Percentiles rank a stretch among this genome's conserved stretches.
Evolutionary conservation across 1,284 basidiomycete species (phyloP).

Genomic region (Austroboletus rostrupii): DNA sequence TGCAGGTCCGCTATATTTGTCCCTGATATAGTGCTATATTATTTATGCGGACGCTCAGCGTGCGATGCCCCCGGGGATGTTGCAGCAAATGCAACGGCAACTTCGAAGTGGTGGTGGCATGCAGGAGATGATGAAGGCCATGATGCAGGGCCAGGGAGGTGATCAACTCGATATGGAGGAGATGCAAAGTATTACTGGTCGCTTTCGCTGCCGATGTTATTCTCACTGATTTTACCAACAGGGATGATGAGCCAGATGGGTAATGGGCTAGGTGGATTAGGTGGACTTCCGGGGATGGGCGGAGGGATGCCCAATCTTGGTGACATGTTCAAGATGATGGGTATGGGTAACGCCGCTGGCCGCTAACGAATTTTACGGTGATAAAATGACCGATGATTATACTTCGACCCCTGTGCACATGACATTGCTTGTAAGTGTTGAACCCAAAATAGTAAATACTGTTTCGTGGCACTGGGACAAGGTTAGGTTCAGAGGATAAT

Average conservation of each 20-base stretch:
- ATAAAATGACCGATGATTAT: constrained; percentile 2
- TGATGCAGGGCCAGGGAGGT: constrained; percentile 88
- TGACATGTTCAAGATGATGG: constrained; percentile 85
- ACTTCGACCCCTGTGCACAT: constrained; percentile 16
- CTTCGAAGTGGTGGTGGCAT: constrained; percentile 82
- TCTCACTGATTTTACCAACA: constrained; percentile 27
- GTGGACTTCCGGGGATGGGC: constrained; percentile 41
- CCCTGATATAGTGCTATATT: constrained; percentile 1
- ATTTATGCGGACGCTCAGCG: constrained; percentile 43
- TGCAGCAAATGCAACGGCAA: constrained; percentile 81
- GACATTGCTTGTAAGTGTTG: constrained; percentile 15
- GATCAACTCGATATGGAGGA: constrained; percentile 82
- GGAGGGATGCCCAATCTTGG: constrained; percentile 62
- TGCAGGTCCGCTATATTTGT: constrained; percentile 59
- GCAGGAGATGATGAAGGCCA: constrained; percentile 93
- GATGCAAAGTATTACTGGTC: constrained; percentile 65
- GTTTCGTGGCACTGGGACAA: constrained; percentile 18
- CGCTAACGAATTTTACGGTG: constrained; percentile 23
- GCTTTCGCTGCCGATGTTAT: constrained; percentile 1
- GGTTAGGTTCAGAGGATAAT: constrained; percentile 25
- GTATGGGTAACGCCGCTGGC: constrained; percentile 54
- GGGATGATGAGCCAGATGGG: constrained; percentile 90
- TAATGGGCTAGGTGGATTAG: constrained; percentile 52
- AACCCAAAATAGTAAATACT: constrained; percentile 17
- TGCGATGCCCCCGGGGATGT: constrained; percentile 84